Conservation (phyloP, 768 basidiomycete genomes). For the Pleurotus tuber-regium region DNA sequence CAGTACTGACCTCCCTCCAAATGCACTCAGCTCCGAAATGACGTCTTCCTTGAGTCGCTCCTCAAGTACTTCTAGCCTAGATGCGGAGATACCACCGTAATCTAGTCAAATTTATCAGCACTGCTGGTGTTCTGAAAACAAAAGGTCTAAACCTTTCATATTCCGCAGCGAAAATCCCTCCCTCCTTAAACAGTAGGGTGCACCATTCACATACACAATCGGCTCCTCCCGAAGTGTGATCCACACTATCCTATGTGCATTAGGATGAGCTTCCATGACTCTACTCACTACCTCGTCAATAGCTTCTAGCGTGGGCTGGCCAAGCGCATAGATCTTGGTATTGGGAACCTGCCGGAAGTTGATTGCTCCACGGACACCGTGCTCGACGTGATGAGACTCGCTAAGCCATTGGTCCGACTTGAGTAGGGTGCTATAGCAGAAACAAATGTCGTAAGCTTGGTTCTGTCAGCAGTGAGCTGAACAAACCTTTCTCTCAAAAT, state of each 20-base stretch:
- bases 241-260: conserved; percentile 73
- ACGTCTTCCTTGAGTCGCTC: conserved; percentile 89
- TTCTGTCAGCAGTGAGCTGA: not conserved
- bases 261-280: conserved; percentile 60
- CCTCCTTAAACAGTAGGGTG: conserved; percentile 85
- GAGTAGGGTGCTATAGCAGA: conserved; percentile 60
- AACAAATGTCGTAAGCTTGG: not conserved
- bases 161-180: conserved; percentile 88
- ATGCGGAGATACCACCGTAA: conserved; percentile 92
- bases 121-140: not conserved
- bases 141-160: conserved; percentile 71
- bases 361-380: conserved; percentile 86
- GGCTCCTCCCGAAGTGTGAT: conserved; percentile 93
- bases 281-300: conserved; percentile 74
- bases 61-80: conserved; percentile 86
- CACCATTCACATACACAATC: conserved; percentile 88
- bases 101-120: conserved; percentile 41
- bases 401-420: conserved; percentile 93
- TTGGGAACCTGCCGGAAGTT: conserved; percentile 87
- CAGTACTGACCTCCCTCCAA: conserved; percentile 77
- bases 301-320: conserved; percentile 88
- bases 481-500: conserved; percentile 84
- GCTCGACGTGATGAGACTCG: conserved; percentile 62
- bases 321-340: conserved; percentile 86
- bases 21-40: conserved; percentile 72